Evolutionary conservation across 2,329 filamentous ascomycete species (phyloP), one percentile per base, ranked within the genome.

Genomic region (Aspergillus tubingensis): DNA sequence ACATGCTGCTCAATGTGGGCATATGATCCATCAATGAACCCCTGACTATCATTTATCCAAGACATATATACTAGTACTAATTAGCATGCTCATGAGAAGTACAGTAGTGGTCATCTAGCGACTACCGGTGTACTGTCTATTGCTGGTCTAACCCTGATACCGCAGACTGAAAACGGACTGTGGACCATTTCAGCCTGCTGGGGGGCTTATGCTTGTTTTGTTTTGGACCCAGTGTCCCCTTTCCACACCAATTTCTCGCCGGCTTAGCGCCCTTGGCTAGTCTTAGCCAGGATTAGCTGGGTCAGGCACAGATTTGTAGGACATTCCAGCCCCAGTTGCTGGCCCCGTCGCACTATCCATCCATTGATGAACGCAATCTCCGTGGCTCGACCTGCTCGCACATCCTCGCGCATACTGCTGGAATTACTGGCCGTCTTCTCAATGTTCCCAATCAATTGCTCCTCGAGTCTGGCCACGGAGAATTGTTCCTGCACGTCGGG

Each of bases 361-460:
- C 55, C 55, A 21, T 58, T 58, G 36, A 58, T 58, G 15, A 52
- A 58, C 36, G 27, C 36, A n/a, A 58, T 58, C 21, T 58, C 55
- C 5, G 55, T 58, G 7, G 47, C 32, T 15, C 55, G 47, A 11
- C 48, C 47, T n/a, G 49, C 49, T 11, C 48, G 55, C 15, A 58
- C 25, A 58, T 58, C 55, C 17, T 58, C 55, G 27, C 55, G 48
- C 55, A 58, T 58, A 27, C 55, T 58, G 36, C 55, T 58, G 21
- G 55, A 58, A 25, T 58, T 58, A n/a, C 47, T 32, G 10, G 55
- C 55, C 10, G 55, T 58, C 21, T 58, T 50, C 48, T 52, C 36
- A 11, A 52, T 58, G 0, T 39, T 51, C 30, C 25, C 43, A 10
- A 52, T 36, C 13, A 58, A 30, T 8, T 47, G 38, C 13, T 50